phyloP scores from a whole-genome alignment of 176 grass and related monocot species.

The Zea luxurians region DNA sequence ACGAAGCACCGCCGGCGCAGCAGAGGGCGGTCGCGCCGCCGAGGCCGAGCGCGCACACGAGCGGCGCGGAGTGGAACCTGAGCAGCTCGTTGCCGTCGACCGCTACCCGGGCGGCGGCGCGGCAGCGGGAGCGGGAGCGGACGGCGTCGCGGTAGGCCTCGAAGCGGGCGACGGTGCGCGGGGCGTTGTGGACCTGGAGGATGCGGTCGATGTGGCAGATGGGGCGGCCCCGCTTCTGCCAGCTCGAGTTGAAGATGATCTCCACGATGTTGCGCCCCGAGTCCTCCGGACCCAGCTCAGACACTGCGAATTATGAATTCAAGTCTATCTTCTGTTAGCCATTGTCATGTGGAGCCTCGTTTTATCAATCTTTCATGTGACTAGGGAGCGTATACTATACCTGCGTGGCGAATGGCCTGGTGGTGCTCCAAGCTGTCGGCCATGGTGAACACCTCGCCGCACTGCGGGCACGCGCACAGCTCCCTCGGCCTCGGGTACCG shows the following conservation, averaged over 20 bases:
- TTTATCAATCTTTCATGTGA: too few relatives aligned
- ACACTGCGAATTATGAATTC: slow-evolving; percentile 47
- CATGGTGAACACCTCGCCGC: slow-evolving; percentile 88
- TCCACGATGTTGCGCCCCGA: slow-evolving; percentile 94
- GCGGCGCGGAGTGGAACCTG: slow-evolving; percentile 69
- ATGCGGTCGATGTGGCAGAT: slow-evolving; percentile 81
- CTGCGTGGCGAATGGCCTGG: slow-evolving; percentile 78
- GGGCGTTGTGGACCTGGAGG: slow-evolving; percentile 63
- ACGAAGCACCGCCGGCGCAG: neutral
- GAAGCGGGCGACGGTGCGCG: too few relatives aligned
- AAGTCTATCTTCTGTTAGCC: too few relatives aligned
- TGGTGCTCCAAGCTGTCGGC: slow-evolving; percentile 85
- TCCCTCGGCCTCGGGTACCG: slow-evolving; percentile 71
- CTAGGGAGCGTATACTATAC: neutral
- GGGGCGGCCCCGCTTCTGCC: slow-evolving; percentile 71
- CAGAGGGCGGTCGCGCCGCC: slow-evolving; percentile 61
- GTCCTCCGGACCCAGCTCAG: slow-evolving; percentile 84
- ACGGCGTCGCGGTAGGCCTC: too few relatives aligned
- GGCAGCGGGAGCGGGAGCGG: slow-evolving; percentile 36
- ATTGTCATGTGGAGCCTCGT: too few relatives aligned
- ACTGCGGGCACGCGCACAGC: slow-evolving; percentile 66
- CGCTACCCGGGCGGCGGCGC: slow-evolving; percentile 43
- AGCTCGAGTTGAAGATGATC: slow-evolving; percentile 99
- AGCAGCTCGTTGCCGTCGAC: slow-evolving; percentile 97
- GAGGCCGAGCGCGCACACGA: slow-evolving; percentile 71